Conservation (phyloP, 768 basidiomycete species). For the Boletus subcaerulescens region DNA sequence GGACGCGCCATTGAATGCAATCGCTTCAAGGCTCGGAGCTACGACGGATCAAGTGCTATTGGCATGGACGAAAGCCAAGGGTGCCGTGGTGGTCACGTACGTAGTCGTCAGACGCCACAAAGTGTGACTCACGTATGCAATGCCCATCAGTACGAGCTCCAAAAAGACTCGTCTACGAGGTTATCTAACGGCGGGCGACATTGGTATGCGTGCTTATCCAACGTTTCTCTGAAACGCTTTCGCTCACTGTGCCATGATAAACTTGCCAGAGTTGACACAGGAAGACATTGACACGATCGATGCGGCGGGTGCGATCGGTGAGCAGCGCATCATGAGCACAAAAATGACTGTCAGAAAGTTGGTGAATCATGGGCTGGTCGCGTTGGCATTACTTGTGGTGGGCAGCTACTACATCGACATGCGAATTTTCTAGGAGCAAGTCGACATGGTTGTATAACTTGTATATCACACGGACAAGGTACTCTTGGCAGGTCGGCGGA, state of each 20-base stretch:
- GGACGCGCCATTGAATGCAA: slow-evolving; percentile 53
- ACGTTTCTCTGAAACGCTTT: too few relatives aligned
- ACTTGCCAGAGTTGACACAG: slow-evolving; percentile 41
- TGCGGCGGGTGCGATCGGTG: slow-evolving; percentile 43
- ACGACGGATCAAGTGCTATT: slow-evolving; percentile 67
- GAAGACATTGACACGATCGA: slow-evolving; percentile 58
- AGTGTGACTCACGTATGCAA: background rate
- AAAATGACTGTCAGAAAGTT: background rate
- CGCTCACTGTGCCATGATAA: too few relatives aligned
- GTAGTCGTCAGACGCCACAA: slow-evolving; percentile 3
- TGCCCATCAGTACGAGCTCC: slow-evolving; percentile 50
- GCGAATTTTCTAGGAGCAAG: too few relatives aligned
- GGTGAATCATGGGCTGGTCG: background rate
- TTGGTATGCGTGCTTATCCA: slow-evolving; percentile 36
- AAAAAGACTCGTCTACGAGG: slow-evolving; percentile 63
- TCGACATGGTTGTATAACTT: too few relatives aligned
- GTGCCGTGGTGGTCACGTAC: slow-evolving; percentile 64
- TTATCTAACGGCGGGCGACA: slow-evolving; percentile 65
- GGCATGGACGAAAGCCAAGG: slow-evolving; percentile 72
- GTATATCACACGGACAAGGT: too few relatives aligned
- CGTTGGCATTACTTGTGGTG: background rate
- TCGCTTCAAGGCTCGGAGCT: slow-evolving; percentile 49
- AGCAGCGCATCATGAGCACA: background rate
- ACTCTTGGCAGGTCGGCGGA: too few relatives aligned
- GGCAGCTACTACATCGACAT: slow-evolving; percentile 4